A percentile compares a stretch with the other conserved stretches of the same genome.
Evolutionary conservation across 2,329 filamentous ascomycete species (phyloP).

Genomic region (Xylaria sp.): DNA sequence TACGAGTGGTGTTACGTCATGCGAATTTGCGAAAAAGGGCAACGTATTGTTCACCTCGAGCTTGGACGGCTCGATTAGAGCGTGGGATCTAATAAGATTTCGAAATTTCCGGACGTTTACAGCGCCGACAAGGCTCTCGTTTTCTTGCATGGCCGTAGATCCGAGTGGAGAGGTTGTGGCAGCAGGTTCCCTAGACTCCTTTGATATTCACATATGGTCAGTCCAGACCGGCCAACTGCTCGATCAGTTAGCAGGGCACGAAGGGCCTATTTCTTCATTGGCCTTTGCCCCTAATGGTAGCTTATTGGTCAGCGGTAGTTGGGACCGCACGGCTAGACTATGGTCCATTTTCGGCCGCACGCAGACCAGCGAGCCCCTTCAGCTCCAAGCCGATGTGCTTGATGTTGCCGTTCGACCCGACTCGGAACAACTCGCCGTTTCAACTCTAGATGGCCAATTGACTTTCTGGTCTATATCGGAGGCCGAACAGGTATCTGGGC

Average conservation of each 20-base stretch:
- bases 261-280: conserved; percentile 89
- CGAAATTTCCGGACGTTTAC: conserved; percentile 98
- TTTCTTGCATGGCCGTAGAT: conserved; percentile 95
- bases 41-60: conserved; percentile 97
- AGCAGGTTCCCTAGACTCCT: conserved; percentile 93
- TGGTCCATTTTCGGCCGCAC: conserved; percentile 96
- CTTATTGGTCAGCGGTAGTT: conserved; percentile 88
- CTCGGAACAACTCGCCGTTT: conserved; percentile 88
- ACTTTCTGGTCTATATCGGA: conserved; percentile 95
- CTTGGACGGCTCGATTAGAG: conserved; percentile 91
- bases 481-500: conserved; percentile 83
- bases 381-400: conserved; percentile 90
- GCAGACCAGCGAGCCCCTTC: conserved; percentile 93
- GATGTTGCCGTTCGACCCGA: conserved; percentile 90
- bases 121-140: conserved; percentile 88
- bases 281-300: conserved; percentile 89
- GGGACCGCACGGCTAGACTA: conserved; percentile 94
- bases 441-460: conserved; percentile 91
- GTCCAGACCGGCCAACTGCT: conserved; percentile 97
- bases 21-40: conserved; percentile 93
- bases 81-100: conserved; percentile 96
- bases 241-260: conserved; percentile 89
- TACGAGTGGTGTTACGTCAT: conserved; percentile 91
- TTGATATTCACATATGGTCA: conserved; percentile 98
- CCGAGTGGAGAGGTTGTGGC: conserved; percentile 96